These are phyloP conservation scores for Groenewaldozyma tartarivorans DNA, from an alignment of 805 yeast genomes.

Conservation along the genomic window DNA sequence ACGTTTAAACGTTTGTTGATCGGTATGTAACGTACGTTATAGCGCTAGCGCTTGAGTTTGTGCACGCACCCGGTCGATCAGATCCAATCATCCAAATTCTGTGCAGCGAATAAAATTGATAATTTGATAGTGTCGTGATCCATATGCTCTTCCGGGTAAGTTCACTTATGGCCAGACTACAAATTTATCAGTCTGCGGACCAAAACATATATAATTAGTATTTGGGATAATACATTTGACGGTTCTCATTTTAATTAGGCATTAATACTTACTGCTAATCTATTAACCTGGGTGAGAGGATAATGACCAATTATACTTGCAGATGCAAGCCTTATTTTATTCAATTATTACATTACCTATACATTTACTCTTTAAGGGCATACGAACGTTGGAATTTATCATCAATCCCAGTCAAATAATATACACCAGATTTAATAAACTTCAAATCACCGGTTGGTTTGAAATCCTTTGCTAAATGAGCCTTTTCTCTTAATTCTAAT, in stretches of 20 bases:
- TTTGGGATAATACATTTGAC: neutral
- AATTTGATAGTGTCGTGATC: no score
- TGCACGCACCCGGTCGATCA: no score
- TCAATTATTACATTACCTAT: neutral
- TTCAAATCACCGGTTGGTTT: slow-evolving; percentile 75
- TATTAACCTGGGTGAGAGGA: neutral
- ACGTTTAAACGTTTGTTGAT: no score
- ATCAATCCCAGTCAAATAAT: slow-evolving; percentile 75
- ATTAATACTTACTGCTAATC: neutral
- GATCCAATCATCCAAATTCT: no score
- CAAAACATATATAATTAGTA: neutral
- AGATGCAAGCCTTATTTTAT: neutral
- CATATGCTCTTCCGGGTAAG: no score
- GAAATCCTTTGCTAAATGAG: slow-evolving; percentile 73
- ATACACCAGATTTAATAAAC: slow-evolving; percentile 61
- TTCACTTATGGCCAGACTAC: no score
- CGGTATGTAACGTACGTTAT: no score
- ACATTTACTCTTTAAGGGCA: slow-evolving; percentile 48
- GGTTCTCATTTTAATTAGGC: neutral
- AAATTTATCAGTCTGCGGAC: no score
- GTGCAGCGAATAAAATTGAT: no score
- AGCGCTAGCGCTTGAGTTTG: no score
- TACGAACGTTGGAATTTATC: slow-evolving; percentile 83
- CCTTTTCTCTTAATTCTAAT: slow-evolving; percentile 76
- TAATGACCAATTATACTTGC: neutral